A percentile compares a stretch with the other conserved stretches of the same genome.
phyloP scores from a whole-genome alignment of 495 filamentous ascomycete genomes.

The Oidiodendron maius region DNA sequence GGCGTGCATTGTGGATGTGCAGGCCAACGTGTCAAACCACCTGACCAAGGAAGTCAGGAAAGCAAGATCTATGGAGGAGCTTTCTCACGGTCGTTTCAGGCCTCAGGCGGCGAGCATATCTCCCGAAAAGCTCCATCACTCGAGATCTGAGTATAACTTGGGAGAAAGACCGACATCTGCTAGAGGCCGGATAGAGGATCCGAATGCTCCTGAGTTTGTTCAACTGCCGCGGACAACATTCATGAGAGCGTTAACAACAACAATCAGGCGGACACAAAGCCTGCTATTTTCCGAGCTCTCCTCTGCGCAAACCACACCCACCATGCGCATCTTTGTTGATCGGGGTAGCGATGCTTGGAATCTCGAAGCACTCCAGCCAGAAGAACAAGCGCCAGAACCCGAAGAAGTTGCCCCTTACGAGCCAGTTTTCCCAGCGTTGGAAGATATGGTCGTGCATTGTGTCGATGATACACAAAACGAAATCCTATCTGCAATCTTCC shows the following conservation, averaged over 20 bases:
- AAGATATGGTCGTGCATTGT: conserved; percentile 22
- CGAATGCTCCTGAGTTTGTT: neutral
- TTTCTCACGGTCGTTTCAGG: conserved; percentile 5
- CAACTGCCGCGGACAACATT: conserved; percentile 12
- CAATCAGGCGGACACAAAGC: conserved; percentile 14
- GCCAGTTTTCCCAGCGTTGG: conserved; percentile 18
- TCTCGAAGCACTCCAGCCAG: neutral
- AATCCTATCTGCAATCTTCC: conserved; percentile 20
- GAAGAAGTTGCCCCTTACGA: conserved; percentile 3
- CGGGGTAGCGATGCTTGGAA: conserved; percentile 15
- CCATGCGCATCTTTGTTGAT: conserved; percentile 9
- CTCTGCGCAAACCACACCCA: neutral
- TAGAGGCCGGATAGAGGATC: neutral
- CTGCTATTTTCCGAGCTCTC: neutral
- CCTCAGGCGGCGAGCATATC: neutral
- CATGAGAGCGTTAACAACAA: conserved; percentile 13
- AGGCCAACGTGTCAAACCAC: conserved; percentile 2
- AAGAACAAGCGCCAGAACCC: neutral
- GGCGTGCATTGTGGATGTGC: conserved; percentile 18
- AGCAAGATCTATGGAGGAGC: conserved; percentile 13
- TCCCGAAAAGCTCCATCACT: neutral
- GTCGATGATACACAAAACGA: conserved; percentile 3
- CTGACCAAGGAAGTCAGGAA: neutral
- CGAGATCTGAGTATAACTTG: conserved; percentile 2
- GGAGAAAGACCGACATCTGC: neutral